Evolutionary conservation across 2,329 filamentous ascomycete genomes (phyloP).

Genomic region (Immersiporthe knoxdaviesiana): DNA sequence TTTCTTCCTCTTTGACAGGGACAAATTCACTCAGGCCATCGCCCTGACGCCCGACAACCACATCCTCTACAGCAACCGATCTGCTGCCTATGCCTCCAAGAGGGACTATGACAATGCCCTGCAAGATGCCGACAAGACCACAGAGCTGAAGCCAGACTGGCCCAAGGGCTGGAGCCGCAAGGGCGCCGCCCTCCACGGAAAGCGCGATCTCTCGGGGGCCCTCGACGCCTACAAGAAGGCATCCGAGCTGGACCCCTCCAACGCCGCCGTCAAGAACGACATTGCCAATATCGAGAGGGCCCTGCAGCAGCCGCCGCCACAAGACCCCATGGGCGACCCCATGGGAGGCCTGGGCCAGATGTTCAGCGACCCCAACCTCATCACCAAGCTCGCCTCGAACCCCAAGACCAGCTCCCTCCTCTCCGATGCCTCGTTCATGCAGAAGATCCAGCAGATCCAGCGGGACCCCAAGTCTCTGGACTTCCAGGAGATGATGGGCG

Average conservation of each 20-base stretch:
- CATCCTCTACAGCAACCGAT: conserved; percentile 97
- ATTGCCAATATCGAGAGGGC: conserved; percentile 84
- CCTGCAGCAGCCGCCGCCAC: conserved; percentile 63
- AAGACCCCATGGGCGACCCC: conserved; percentile 48
- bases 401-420: conserved; percentile 88
- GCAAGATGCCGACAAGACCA: conserved; percentile 90
- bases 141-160: conserved; percentile 96
- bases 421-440: conserved; percentile 85
- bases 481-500: conserved; percentile 78
- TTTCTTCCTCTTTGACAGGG: conserved; percentile 56
- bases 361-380: conserved; percentile 90
- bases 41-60: conserved; percentile 82
- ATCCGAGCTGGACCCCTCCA: conserved; percentile 88
- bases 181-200: conserved; percentile 85
- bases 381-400: conserved; percentile 89
- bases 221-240: conserved; percentile 92
- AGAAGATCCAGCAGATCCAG: conserved; percentile 80
- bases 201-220: conserved; percentile 82
- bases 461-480: conserved; percentile 70
- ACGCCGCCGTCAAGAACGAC: conserved; percentile 90
- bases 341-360: conserved; percentile 81
- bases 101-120: conserved; percentile 85
- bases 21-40: conserved; percentile 94
- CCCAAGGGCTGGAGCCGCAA: conserved; percentile 95
- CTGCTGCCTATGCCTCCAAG: conserved; percentile 84